Evolutionary conservation across 2,329 filamentous ascomycete species (phyloP).

Genomic region (Fusarium staphyleae): DNA sequence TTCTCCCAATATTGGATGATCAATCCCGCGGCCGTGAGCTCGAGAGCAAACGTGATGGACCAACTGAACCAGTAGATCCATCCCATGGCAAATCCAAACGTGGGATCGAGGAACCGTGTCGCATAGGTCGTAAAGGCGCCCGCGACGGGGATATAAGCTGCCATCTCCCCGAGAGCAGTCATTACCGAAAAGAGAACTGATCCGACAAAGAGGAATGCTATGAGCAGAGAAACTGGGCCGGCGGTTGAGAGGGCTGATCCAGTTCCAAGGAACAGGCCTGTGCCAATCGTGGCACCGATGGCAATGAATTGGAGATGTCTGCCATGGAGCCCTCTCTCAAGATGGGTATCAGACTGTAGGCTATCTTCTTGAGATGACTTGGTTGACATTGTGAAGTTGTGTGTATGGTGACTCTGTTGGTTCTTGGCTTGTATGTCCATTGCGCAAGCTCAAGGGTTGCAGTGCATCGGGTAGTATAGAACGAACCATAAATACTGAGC

Average conservation of each 20-base stretch:
- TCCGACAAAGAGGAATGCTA: conserved; percentile 75
- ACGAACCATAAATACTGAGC: neutral
- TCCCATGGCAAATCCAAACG: conserved; percentile 78
- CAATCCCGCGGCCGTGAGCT: conserved; percentile 74
- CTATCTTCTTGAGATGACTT: conserved; percentile 42
- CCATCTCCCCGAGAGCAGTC: conserved; percentile 74
- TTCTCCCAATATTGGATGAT: conserved; percentile 79
- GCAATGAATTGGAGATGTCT: conserved; percentile 60
- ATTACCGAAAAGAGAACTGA: conserved; percentile 79
- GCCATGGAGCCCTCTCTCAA: conserved; percentile 48
- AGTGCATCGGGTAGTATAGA: neutral
- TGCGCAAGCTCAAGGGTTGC: no score
- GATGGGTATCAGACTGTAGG: conserved; percentile 3
- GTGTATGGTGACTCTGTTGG: neutral
- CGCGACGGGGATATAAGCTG: conserved; percentile 77
- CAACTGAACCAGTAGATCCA: conserved; percentile 87
- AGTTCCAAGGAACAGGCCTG: conserved; percentile 74
- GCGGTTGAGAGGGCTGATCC: conserved; percentile 67
- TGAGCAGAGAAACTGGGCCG: conserved; percentile 70
- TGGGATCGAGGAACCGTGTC: conserved; percentile 76
- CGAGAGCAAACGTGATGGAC: conserved; percentile 75
- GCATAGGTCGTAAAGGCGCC: conserved; percentile 81
- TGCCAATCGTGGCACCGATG: conserved; percentile 71
- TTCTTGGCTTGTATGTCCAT: conserved; percentile 25
- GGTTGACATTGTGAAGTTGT: conserved; percentile 13